Evolutionary conservation across 2,329 filamentous ascomycete genomes (phyloP), one percentile per base, ranked within the genome.

Genomic region (Raffaelea ambrosiae): DNA sequence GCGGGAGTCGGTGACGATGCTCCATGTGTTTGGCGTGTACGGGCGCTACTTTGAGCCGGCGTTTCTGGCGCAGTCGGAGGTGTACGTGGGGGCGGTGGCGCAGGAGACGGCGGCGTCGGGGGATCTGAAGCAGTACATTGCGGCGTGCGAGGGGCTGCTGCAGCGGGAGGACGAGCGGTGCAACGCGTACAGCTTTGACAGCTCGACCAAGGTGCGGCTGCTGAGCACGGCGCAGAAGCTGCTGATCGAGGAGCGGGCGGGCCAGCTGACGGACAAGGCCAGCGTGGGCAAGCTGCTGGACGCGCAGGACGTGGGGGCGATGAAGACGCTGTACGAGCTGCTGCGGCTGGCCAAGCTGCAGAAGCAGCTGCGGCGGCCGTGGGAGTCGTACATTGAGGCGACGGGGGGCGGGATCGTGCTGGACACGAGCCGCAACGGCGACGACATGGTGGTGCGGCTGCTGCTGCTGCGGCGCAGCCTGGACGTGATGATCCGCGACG

Each of bases 1-100:
- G 46, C 81, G 77, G 54, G 81, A 87, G 48, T 77, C 86, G 0
- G 79, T 97, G 44, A 77, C 81, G 50, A 88, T 96, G 78, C 76
- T 97, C 52, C 83, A 94, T 56, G 79, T 89, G n/a, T 76, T 96
- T 41, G 81, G 83, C 47, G 79, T 91, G 3, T 98, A 97, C 63
- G 78, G 75, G 0, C 83, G 75, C 51, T 72, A 78, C 14, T 95
- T 98, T 56, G 93, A 97, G 64, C 82, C 84, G 4, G 69, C 73
- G 4, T 84, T 96, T 53, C 66, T 95, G 46, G 66, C 72, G 9
- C 64, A 76, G 5, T 93, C 91, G 1, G 73, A 79, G 46, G 60
- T 66, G 0, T 96, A 84, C 58, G 83, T 93, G 54, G 60, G 68
- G 21, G 70, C 77, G 4, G 93, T 89, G 70, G 85, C 84, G 2